Base-by-base conservation (phyloP, 148 eudicot species). In the Camellia lanceoleosa region DNA sequence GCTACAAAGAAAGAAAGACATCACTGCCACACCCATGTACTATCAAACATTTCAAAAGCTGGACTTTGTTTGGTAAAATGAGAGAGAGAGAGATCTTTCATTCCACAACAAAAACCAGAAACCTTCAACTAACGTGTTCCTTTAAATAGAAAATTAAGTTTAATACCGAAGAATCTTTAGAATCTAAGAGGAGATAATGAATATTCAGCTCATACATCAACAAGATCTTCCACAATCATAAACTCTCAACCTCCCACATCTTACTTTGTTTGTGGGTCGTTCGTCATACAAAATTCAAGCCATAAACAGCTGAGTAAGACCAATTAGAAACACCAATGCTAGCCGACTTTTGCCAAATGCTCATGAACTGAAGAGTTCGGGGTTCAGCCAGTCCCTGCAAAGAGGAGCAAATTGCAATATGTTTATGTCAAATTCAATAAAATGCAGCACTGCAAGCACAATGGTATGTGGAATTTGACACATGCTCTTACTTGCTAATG, bases 351-450 rank as follows among this genome's bases (percentile, higher is more conserved):
- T 47, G 47, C 19, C 42, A 20, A 68, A 4, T 49, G 68, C 13
- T 6, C 11, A 73, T 11, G 42, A 54, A 79, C 88, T 85, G 76
- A 93, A 93, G 49, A 93, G 85, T 59, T 86, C 89, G 1, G 87
- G 46, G 78, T 93, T 93, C 77, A 89, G 83, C 97, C 97, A 93
- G 74, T 93, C 95, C 88, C 97, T 93, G 86, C 86, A 75, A 83
- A 66, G 23, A 80, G 30, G 76, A 63, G 69, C 61, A 63, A 79
- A 63, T 67, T 58, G 41, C 60, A 72, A 2, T 8, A 79, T 30
- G 54, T 42, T 61, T 70, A 6, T 2, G 14, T 58, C 51, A 69
- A 56, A 56, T 47, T 54, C 59, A 46, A 13, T 58, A 13, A 52
- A 20, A 44, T 9, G 64, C 47, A 56, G 3, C 11, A 16, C 60